Conservation (phyloP, 805 yeast species). For the Barnettozyma salicaria region DNA sequence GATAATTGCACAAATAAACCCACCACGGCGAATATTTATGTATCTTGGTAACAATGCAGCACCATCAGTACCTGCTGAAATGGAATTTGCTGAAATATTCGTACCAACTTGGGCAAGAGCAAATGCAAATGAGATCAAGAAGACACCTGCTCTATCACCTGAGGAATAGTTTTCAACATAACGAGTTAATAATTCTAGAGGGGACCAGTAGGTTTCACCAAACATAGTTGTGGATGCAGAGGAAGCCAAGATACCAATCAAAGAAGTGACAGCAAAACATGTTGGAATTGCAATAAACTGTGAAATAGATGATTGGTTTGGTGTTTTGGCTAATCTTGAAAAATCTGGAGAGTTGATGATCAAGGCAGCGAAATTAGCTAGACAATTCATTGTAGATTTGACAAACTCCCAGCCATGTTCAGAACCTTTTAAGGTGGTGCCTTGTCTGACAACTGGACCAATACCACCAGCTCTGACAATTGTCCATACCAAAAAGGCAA, state of each 20-base stretch:
- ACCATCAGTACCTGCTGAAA: conserved; percentile 70
- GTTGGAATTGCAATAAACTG: conserved; percentile 66
- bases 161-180: conserved; percentile 49
- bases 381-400: conserved; percentile 67
- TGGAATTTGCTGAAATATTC: conserved; percentile 65
- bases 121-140: conserved; percentile 64
- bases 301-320: conserved; percentile 45
- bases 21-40: conserved; percentile 74
- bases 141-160: conserved; percentile 76
- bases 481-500: conserved; percentile 81
- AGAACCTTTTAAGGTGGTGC: conserved; percentile 46
- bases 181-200: conserved; percentile 56
- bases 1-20: conserved; percentile 66
- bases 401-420: conserved; percentile 81
- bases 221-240: conserved; percentile 67
- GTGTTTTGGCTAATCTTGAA: conserved; percentile 69
- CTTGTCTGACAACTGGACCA: conserved; percentile 62
- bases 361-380: conserved; percentile 86
- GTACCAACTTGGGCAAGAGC: conserved; percentile 75
- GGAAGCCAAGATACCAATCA: conserved; percentile 80
- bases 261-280: conserved; percentile 72
- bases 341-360: conserved; percentile 88
- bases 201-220: conserved; percentile 75
- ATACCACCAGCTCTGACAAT: conserved; percentile 73
- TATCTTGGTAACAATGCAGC: conserved; percentile 58